Conservation (phyloP, 345 rosid genomes). For the Populus euphratica region DNA sequence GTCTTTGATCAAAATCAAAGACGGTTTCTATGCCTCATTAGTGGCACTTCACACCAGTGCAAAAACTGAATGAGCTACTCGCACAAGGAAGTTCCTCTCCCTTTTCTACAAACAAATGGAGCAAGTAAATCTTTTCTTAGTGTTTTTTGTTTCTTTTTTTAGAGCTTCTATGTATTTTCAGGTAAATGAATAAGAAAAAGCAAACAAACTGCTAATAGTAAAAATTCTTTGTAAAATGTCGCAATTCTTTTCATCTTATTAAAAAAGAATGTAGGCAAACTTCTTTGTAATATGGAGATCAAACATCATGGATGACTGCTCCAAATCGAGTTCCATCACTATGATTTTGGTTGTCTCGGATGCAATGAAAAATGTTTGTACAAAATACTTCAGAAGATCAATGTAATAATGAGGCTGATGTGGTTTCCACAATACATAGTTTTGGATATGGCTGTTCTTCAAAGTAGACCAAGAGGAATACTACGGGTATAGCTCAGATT, state of each 20-base stretch:
- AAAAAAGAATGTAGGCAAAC: not conserved
- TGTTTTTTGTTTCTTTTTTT: too few relatives aligned
- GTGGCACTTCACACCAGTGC: slow-evolving; percentile 29
- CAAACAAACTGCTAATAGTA: not conserved
- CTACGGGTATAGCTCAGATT: too few relatives aligned
- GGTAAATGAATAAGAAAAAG: not conserved
- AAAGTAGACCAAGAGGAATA: too few relatives aligned
- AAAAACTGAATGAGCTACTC: slow-evolving; percentile 7
- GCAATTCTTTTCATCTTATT: not conserved
- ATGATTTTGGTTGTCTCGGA: too few relatives aligned
- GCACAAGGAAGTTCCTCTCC: not conserved
- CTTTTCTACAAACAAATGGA: not conserved
- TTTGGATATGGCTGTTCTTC: too few relatives aligned
- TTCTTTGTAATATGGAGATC: not conserved
- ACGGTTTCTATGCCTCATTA: slow-evolving; percentile 25
- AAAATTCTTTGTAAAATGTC: not conserved
- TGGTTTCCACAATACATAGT: too few relatives aligned
- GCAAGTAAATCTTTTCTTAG: not conserved
- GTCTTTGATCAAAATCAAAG: slow-evolving; percentile 14
- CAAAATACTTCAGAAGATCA: too few relatives aligned
- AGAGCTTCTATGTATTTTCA: not conserved
- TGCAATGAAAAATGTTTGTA: too few relatives aligned
- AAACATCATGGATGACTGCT: too few relatives aligned
- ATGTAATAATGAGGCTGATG: too few relatives aligned
- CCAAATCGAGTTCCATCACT: too few relatives aligned